Evolutionary conservation across 2,329 filamentous ascomycete species (phyloP).

Genomic region (Hymenoscyphus repandus): DNA sequence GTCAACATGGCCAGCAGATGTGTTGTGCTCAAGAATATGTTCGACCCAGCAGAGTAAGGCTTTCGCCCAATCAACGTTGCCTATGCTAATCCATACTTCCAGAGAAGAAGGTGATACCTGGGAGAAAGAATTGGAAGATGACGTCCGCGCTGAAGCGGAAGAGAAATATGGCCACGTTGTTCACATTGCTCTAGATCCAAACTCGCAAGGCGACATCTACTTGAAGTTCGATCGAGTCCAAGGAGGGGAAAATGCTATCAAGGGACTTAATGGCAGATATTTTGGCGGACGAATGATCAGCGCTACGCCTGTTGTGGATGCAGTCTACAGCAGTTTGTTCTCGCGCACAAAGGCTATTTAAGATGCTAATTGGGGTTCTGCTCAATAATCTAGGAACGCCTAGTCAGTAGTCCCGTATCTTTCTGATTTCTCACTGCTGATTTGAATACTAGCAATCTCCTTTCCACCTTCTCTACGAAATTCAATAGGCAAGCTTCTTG

Average conservation of each 20-base stretch:
- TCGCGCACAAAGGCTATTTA: constrained; percentile 78
- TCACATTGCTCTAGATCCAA: constrained; percentile 91
- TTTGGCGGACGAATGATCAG: constrained; percentile 92
- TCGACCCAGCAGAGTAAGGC: constrained; percentile 83
- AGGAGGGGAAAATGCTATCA: constrained; percentile 95
- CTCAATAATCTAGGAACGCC: constrained; percentile 24
- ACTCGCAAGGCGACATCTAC: constrained; percentile 93
- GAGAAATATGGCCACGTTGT: constrained; percentile 95
- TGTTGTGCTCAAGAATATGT: constrained; percentile 93
- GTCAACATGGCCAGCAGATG: constrained; percentile 92
- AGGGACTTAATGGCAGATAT: constrained; percentile 92
- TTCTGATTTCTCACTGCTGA: too few species aligned
- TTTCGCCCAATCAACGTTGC: not conserved
- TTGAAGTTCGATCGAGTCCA: constrained; percentile 96
- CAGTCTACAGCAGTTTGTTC: constrained; percentile 97
- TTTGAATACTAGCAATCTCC: too few species aligned
- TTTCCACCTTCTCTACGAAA: too few species aligned
- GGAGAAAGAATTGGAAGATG: constrained; percentile 90
- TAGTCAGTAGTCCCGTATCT: constrained; percentile 15
- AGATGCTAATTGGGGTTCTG: constrained; percentile 34
- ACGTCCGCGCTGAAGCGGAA: constrained; percentile 89
- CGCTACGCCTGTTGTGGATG: constrained; percentile 93
- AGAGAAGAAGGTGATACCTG: constrained; percentile 84
- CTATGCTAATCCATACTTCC: constrained; percentile 32
- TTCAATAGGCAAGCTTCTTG: too few species aligned